Evolutionary conservation across 2,329 filamentous ascomycete genomes (phyloP).

Genomic region (Biscogniauxia mediterranea): DNA sequence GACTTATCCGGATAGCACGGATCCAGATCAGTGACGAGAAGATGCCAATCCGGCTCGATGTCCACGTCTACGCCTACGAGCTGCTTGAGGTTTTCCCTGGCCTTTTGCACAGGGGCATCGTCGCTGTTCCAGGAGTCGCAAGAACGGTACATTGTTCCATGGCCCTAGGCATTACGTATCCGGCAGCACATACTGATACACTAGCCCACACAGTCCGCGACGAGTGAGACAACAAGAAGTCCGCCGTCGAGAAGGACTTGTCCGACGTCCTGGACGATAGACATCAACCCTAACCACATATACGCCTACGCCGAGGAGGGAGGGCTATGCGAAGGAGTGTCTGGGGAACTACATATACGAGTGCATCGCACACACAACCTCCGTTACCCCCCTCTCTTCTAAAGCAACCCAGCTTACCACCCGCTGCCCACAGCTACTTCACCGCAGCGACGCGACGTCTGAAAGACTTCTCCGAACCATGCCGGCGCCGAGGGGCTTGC

Average conservation of each 20-base stretch:
- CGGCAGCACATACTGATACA: constrained; percentile 1
- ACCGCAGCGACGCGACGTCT: constrained; percentile 41
- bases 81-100: constrained; percentile 32
- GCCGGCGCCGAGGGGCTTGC: constrained; percentile 38
- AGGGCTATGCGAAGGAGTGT: constrained; percentile 25
- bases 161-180: no score
- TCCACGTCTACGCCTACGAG: constrained; percentile 40
- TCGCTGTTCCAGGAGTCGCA: constrained; percentile 43
- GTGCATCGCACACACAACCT: constrained; percentile 32
- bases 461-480: constrained; percentile 36
- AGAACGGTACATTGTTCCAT: constrained; percentile 42
- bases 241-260: constrained; percentile 42
- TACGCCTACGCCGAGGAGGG: constrained; percentile 45
- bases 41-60: constrained; percentile 19
- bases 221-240: constrained; percentile 48
- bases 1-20: constrained; percentile 37
- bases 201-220: constrained; percentile 45
- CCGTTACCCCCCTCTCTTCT: no score
- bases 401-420: no score
- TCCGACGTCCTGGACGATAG: constrained; percentile 48
- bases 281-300: constrained; percentile 46
- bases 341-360: constrained; percentile 43
- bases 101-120: constrained; percentile 33
- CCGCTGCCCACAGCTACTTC: constrained; percentile 39
- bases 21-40: constrained; percentile 16